Conservation (phyloP, 2,329 filamentous ascomycete genomes). For the Akanthomyces uredinophilus region DNA sequence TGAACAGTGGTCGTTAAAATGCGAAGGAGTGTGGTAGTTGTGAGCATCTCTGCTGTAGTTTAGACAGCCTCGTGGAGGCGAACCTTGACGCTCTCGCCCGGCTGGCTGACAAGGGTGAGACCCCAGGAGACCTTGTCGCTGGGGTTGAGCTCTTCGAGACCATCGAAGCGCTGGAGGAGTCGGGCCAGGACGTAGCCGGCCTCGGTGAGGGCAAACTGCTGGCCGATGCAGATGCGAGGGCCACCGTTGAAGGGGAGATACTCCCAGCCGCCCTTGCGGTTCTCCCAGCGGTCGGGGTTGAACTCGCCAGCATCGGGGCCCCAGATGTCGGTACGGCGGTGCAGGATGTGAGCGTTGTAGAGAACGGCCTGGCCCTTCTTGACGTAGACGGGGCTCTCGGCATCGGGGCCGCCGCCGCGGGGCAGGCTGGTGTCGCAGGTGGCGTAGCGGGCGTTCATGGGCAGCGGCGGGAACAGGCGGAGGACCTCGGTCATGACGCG, state of each 20-base stretch:
- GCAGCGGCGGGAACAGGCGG: constrained; percentile 36
- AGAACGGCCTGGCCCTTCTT: constrained; percentile 34
- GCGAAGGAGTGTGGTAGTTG: background rate
- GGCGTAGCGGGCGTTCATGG: constrained; percentile 39
- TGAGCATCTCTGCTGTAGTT: background rate
- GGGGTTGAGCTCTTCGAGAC: constrained; percentile 11
- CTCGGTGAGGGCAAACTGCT: constrained; percentile 29
- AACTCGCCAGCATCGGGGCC: constrained; percentile 31
- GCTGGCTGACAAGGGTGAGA: constrained; percentile 12
- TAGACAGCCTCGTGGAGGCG: constrained; percentile 13
- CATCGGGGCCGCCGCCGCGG: constrained; percentile 40
- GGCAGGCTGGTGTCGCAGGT: constrained; percentile 41
- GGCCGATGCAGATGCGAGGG: constrained; percentile 31
- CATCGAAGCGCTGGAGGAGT: constrained; percentile 19
- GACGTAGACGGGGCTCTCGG: constrained; percentile 40
- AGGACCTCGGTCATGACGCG: constrained; percentile 27
- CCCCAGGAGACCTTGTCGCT: constrained; percentile 13
- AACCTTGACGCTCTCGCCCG: constrained; percentile 13
- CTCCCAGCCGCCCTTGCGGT: constrained; percentile 26
- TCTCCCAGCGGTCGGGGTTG: constrained; percentile 28
- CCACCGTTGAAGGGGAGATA: constrained; percentile 33
- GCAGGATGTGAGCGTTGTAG: constrained; percentile 28
- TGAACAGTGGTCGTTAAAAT: background rate
- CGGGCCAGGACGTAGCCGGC: constrained; percentile 18
- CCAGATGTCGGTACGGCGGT: constrained; percentile 31